A percentile compares a stretch with the other conserved stretches of the same genome.
Conservation (phyloP, 257 asterid species). For the Scutellaria minor region DNA sequence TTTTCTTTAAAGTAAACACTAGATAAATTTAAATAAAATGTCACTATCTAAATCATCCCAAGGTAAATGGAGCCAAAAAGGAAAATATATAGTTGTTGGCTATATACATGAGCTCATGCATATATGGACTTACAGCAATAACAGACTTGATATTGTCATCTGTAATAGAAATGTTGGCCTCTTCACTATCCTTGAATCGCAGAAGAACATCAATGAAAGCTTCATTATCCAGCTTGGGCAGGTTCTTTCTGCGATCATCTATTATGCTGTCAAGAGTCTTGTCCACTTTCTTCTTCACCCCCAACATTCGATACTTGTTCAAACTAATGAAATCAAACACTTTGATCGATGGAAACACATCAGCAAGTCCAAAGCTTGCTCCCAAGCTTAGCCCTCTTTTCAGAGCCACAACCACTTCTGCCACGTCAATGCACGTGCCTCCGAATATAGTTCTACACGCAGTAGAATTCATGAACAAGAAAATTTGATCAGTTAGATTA, state of each 20-base stretch:
- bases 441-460: conserved; percentile 38
- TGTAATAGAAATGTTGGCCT: not conserved
- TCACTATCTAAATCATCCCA: no score
- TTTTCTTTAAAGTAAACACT: no score
- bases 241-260: conserved; percentile 1
- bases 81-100: no score
- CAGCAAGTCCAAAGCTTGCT: conserved; percentile 19
- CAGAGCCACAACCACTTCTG: not conserved
- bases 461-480: not conserved
- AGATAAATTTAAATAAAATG: no score
- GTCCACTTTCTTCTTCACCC: conserved; percentile 21
- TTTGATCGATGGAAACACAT: conserved; percentile 41
- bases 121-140: conserved; percentile 14
- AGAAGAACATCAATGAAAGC: conserved; percentile 30
- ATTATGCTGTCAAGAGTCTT: conserved; percentile 14
- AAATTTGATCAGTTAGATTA: conserved; percentile 20
- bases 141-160: conserved; percentile 34
- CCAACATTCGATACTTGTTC: not conserved
- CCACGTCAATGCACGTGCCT: conserved; percentile 9
- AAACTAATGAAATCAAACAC: conserved; percentile 16
- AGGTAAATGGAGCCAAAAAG: no score
- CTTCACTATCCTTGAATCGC: conserved; percentile 8
- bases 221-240: not conserved
- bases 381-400: not conserved
- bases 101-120: no score